Evolutionary conservation across 2,329 filamentous ascomycete genomes (phyloP), one percentile per base, ranked within the genome.

Genomic region (Cryphonectria japonica): DNA sequence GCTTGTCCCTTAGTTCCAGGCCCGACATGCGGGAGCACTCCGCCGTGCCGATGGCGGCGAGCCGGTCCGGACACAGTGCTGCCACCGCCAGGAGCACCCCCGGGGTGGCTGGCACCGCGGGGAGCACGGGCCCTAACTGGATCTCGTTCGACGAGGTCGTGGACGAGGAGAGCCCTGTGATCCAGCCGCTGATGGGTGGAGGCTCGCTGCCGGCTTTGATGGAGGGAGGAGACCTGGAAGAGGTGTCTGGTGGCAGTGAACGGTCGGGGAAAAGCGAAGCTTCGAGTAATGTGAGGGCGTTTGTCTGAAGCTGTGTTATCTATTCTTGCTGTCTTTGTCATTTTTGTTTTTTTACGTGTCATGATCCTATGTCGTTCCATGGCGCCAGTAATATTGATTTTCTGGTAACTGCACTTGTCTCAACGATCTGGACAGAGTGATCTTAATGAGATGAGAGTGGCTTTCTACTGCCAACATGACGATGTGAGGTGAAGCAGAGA

Each of bases 281-380:
- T 34, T 65, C 63, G 26, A 65, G 63, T 65, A 26, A 65, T 52
- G 63, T 50, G n/a, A 29, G 63, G 29, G 63, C 63, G 7, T 65
- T 65, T 52, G 41, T 65, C 41, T 65, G 29, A 65, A 7, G 8
- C 3, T n/a, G 16, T 22, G 14, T 4, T 46, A 13, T 64, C 39
- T 34, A 2, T 63, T 14, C 9, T 39, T 19, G 8, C 11, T n/a
- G 11, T 34, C 26, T n/a, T 7, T 59, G 1, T 8, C 34, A 3
- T 57, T 57, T n/a, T 52, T 1, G 26, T 52, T 9, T 29, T 19
- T 59, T 19, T 59, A 16, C 4, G 6, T 59, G 54, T 14, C 13
- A 32, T 59, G 54, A 50, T n/a, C 22, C 22, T n/a, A 2, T 8
- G 46, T 22, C 46, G 7, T n/a, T 50, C 46, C 1, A 50, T 22